phyloP scores from a whole-genome alignment of 2,329 filamentous ascomycete genomes.

The Teratosphaeria gauchensis region DNA sequence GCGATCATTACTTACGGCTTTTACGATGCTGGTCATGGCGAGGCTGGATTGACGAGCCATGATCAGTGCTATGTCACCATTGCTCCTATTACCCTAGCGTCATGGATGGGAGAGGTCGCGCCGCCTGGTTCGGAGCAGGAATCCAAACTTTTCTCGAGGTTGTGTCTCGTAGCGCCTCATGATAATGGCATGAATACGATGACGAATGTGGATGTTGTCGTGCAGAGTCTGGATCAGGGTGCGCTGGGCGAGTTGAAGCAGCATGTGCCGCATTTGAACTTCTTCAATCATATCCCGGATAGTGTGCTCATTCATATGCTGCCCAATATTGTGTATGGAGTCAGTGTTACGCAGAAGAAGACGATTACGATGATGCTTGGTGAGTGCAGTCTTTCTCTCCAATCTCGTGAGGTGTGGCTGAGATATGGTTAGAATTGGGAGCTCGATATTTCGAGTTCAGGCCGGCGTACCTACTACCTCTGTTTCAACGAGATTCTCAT shows the following conservation, averaged over 20 bases:
- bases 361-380: background rate
- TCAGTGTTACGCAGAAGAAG: background rate
- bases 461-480: background rate
- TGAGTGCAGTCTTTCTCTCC: background rate
- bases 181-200: background rate
- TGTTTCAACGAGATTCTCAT: background rate
- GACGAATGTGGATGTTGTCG: background rate
- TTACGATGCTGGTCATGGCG: background rate
- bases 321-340: background rate
- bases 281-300: background rate
- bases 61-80: background rate
- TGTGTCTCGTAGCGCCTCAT: background rate
- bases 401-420: background rate
- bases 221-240: background rate
- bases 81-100: background rate
- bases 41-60: background rate
- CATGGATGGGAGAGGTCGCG: background rate
- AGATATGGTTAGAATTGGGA: background rate
- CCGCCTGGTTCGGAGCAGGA: background rate
- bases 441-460: background rate
- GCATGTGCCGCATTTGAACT: background rate
- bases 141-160: background rate
- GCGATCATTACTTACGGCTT: background rate
- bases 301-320: constrained; percentile 1
- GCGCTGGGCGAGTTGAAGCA: constrained; percentile 1